Evolutionary conservation across 116 monocot genomes (phyloP).

Genomic region (Zostera marina): DNA sequence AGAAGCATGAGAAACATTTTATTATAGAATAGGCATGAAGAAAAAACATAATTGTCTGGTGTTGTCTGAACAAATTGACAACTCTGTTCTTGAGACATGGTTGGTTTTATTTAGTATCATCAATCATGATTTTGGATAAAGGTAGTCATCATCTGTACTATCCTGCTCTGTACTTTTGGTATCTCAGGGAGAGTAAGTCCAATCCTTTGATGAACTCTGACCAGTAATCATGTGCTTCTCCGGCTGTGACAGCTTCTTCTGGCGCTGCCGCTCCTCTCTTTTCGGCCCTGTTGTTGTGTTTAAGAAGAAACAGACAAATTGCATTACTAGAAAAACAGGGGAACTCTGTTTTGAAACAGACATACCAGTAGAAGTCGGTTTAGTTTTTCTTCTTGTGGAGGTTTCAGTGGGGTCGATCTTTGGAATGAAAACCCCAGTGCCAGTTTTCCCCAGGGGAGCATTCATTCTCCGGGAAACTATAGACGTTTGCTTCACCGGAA

Average conservation of each 20-base stretch:
- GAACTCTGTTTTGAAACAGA: too few relatives aligned
- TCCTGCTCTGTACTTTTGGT: too few relatives aligned
- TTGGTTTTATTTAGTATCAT: too few relatives aligned
- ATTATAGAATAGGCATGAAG: too few relatives aligned
- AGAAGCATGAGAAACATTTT: too few relatives aligned
- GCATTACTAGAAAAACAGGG: too few relatives aligned
- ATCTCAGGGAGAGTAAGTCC: slow-evolving; percentile 7
- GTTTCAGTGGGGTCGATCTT: not conserved
- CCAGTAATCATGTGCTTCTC: not conserved
- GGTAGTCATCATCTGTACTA: too few relatives aligned
- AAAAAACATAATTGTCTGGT: too few relatives aligned
- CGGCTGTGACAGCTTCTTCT: not conserved
- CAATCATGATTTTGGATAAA: too few relatives aligned
- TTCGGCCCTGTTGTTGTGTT: not conserved
- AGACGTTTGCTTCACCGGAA: not conserved
- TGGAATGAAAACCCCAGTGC: slow-evolving; percentile 4
- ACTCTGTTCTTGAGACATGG: too few relatives aligned
- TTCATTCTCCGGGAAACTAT: not conserved
- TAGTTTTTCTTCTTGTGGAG: not conserved
- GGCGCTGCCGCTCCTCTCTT: slow-evolving; percentile 1
- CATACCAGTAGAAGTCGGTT: not conserved
- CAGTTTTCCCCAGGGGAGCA: not conserved
- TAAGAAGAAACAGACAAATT: too few relatives aligned
- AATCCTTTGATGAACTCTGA: slow-evolving; percentile 3
- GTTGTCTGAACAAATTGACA: too few relatives aligned